Base-by-base conservation (phyloP, 1,284 basidiomycete genomes). In the Wolfiporia cocos region DNA sequence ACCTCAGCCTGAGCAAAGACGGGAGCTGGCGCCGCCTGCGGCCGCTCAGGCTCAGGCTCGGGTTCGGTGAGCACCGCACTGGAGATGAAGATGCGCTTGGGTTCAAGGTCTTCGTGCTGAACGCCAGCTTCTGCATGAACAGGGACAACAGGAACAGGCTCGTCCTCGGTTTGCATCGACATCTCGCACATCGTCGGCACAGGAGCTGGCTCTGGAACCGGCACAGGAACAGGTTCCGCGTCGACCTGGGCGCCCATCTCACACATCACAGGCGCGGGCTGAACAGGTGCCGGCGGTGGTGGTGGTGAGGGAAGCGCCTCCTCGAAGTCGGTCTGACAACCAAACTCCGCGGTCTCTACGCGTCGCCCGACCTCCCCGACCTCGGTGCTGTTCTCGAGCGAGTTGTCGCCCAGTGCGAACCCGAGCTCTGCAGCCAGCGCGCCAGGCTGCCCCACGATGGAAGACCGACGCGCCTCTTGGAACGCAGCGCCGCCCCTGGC, bases 381-480 rank as follows among this genome's bases (percentile, higher is more conserved):
- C 59, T 55, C 70, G 61, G 44, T 67, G 61, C 19, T 66, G 56
- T 46, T 70, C 50, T 61, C 57, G 24, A 47, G 34, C 11, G 58
- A 53, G 31, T 53, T 50, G 45, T 67, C 53, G 1, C 59, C 68
- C 49, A 56, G 68, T 50, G 64, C 77, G 41, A 76, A 68, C 26
- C 74, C 75, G 37, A 86, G 67, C 56, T 85, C 84, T 23, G 74
- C 70, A 19, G 81, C 78, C 21, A 87, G 66, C 10, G 80, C 74
- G 51, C 83, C 84, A 0, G 83, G 82, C 11, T 75, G 72, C 24
- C 76, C 80, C 9, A 86, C 72, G 26, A 87, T 62, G 0, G 81
- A 86, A 24, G 76, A 68, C 2, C 85, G 85, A 5, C 83, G 71
- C 11, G 74, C 71, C 48, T 79, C 74, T 50, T 78, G 76, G 63